Evolutionary conservation across 805 yeast genomes (phyloP), one percentile per base, ranked within the genome.

Genomic region (Spathaspora boniae): DNA sequence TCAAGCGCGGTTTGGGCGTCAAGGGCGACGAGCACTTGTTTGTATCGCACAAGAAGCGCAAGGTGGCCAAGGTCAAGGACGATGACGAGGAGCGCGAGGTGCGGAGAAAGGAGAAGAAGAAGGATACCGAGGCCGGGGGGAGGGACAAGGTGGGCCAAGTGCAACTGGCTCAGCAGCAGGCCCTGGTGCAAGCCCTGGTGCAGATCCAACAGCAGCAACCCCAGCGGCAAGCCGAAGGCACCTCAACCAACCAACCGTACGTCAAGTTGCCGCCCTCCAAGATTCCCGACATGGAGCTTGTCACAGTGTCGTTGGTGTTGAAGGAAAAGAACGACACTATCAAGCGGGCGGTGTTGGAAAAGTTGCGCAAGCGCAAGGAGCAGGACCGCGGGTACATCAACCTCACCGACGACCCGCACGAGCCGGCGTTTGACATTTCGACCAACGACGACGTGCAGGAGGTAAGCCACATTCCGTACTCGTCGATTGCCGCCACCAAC

Each of bases 201-300:
- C 46, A 2, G 38, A 43, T 11, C 33, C 45, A 15, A 36, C 42
- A 4, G 16, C 39, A 34, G 33, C 45, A 33, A 18, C 40, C 28
- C 16, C 43, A 38, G 29, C 42, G 29, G 22, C 44, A 38, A 31
- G 43, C 47, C 17, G 44, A 41, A 36, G 39, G 51, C 16, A 37
- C 54, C 12, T 43, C 60, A 3, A 66, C 42, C 54, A 70, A 71
- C 25, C 91, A 86, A 53, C 88, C 94, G 16, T 85, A 88, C 62
- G 94, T 87, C 47, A 82, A 84, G 49, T 58, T 87, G 26, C 95
- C 96, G 3, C 82, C 93, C 25, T 84, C 96, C 2, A 86, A 87
- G 59, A 85, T 91, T 44, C 97, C 98, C 11, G 97, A 91, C 58
- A 73, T 89, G 72, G 95, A 87, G 31, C 68, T 91, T 41, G 81